Conservation (phyloP, 345 rosid genomes). For the Eutrema heterophyllum region DNA sequence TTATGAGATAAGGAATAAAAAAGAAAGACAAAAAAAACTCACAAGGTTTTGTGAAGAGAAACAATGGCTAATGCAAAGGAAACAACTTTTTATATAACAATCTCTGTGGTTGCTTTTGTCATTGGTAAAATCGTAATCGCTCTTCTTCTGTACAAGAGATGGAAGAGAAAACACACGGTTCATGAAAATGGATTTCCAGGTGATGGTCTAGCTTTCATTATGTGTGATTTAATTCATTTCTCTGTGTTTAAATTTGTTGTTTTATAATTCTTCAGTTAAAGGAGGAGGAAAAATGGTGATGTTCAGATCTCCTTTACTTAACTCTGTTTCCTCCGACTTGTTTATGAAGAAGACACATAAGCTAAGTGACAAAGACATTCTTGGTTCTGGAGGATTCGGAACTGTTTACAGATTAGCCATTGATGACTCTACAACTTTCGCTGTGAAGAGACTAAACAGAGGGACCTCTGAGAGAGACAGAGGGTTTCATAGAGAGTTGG, state of each 20-base stretch:
- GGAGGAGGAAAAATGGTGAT: slow-evolving; percentile 78
- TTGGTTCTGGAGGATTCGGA: slow-evolving; percentile 79
- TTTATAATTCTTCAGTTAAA: not conserved
- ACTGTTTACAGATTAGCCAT: slow-evolving; percentile 61
- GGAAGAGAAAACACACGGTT: slow-evolving; percentile 49
- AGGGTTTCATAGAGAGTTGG: slow-evolving; percentile 73
- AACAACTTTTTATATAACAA: slow-evolving; percentile 55
- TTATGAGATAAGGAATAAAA: not conserved
- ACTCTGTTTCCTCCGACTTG: slow-evolving; percentile 46
- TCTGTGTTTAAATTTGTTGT: not conserved
- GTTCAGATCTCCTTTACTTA: slow-evolving; percentile 55
- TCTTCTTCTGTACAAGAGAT: slow-evolving; percentile 60
- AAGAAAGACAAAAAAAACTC: not conserved
- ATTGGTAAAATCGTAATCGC: slow-evolving; percentile 57
- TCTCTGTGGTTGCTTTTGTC: slow-evolving; percentile 55
- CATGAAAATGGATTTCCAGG: slow-evolving; percentile 52
- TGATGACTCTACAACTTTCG: slow-evolving; percentile 50
- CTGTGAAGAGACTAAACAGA: slow-evolving; percentile 71
- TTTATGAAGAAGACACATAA: slow-evolving; percentile 60
- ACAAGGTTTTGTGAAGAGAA: slow-evolving; percentile 8
- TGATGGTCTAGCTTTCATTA: not conserved
- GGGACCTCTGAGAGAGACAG: slow-evolving; percentile 67
- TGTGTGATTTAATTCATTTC: not conserved
- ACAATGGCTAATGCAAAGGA: slow-evolving; percentile 49
- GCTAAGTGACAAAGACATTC: slow-evolving; percentile 64